Percentiles rank a stretch among this genome's conserved stretches.
Conservation (phyloP, 805 yeast species). For the Yarrowia sp. region DNA sequence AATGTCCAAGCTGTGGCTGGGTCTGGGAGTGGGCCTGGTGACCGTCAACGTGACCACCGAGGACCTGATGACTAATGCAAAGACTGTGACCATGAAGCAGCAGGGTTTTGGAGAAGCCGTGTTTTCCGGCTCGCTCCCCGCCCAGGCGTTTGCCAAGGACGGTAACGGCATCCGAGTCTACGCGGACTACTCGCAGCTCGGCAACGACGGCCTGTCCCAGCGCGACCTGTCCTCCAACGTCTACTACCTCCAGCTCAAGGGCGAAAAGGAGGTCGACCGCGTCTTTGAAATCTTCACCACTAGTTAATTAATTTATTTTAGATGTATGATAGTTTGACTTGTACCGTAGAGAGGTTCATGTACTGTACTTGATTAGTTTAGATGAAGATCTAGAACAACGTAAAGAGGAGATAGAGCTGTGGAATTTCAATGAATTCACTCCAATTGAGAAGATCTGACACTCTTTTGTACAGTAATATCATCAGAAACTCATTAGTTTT, state of each 20-base stretch:
- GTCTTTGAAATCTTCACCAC: slow-evolving; percentile 36
- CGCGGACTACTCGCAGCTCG: slow-evolving; percentile 32
- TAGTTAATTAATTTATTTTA: too few relatives aligned
- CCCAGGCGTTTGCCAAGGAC: slow-evolving; percentile 36
- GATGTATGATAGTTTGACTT: too few relatives aligned
- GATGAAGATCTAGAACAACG: too few relatives aligned
- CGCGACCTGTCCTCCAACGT: slow-evolving; percentile 34
- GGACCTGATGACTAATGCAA: slow-evolving; percentile 31
- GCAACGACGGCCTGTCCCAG: slow-evolving; percentile 10
- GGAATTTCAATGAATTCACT: too few relatives aligned
- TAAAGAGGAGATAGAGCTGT: too few relatives aligned
- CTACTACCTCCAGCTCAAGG: slow-evolving; percentile 32
- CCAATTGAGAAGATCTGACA: too few relatives aligned
- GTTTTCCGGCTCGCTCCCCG: slow-evolving; percentile 22
- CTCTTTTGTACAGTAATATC: too few relatives aligned
- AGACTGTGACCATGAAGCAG: slow-evolving; percentile 38
- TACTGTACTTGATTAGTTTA: too few relatives aligned
- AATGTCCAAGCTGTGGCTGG: slow-evolving; percentile 35
- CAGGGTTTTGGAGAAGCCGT: slow-evolving; percentile 35
- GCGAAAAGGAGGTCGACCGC: slow-evolving; percentile 30
- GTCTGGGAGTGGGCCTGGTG: slow-evolving; percentile 15
- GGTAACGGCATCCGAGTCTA: slow-evolving; percentile 34
- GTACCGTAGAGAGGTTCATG: too few relatives aligned
- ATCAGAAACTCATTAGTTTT: too few relatives aligned
- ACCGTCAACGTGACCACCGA: slow-evolving; percentile 32